phyloP scores from a whole-genome alignment of 2,329 filamentous ascomycete species.

The Ophiostoma pallidulum region DNA sequence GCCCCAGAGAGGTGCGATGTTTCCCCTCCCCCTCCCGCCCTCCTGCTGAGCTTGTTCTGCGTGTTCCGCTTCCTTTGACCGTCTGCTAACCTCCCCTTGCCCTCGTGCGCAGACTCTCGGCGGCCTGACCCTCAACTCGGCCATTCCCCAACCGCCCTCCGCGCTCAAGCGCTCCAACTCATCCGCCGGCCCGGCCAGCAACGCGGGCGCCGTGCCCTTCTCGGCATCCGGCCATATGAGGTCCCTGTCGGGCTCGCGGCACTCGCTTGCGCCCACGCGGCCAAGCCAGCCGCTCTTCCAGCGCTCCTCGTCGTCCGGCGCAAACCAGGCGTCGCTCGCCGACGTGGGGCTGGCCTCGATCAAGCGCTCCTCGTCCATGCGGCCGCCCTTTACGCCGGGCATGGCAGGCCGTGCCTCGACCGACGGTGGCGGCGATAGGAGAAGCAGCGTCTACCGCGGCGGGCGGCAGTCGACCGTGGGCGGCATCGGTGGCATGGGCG shows the following conservation, averaged over 20 bases:
- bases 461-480: slow-evolving; percentile 60
- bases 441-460: slow-evolving; percentile 72
- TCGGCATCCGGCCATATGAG: slow-evolving; percentile 61
- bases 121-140: slow-evolving; percentile 70
- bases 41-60: slow-evolving; percentile 7
- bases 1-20: slow-evolving; percentile 68
- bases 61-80: neutral
- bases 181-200: slow-evolving; percentile 52
- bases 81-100: too few species aligned
- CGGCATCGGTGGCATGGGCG: slow-evolving; percentile 52
- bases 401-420: slow-evolving; percentile 36
- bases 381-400: slow-evolving; percentile 60
- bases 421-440: slow-evolving; percentile 40
- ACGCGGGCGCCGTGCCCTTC: slow-evolving; percentile 41
- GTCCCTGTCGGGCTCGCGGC: slow-evolving; percentile 71
- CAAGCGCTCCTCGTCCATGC: slow-evolving; percentile 72
- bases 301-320: slow-evolving; percentile 66
- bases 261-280: slow-evolving; percentile 75
- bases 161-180: slow-evolving; percentile 90
- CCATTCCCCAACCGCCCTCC: slow-evolving; percentile 82
- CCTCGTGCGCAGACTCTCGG: slow-evolving; percentile 67
- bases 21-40: slow-evolving; percentile 3
- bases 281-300: slow-evolving; percentile 83
- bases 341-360: slow-evolving; percentile 76
- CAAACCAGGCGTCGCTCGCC: slow-evolving; percentile 44